phyloP scores from a whole-genome alignment of 805 yeast species.

The Schwanniomyces occidentalis region DNA sequence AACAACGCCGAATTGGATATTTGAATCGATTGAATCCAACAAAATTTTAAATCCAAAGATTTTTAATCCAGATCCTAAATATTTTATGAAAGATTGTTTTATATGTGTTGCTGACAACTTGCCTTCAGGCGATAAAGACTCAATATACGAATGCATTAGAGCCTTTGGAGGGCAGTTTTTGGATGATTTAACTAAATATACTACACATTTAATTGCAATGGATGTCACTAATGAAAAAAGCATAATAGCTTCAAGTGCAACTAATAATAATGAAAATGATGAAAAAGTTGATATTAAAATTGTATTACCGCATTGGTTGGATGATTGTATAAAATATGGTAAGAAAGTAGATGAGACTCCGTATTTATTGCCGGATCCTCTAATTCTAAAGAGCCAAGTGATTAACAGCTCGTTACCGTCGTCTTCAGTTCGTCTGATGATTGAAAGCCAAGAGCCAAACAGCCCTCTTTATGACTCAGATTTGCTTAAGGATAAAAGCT shows the following conservation, averaged over 20 bases:
- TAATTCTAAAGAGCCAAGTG: slow-evolving; percentile 7
- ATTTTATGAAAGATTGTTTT: slow-evolving; percentile 60
- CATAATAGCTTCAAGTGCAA: slow-evolving; percentile 49
- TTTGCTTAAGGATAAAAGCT: slow-evolving; percentile 44
- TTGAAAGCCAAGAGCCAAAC: slow-evolving; percentile 3
- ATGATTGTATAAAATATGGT: slow-evolving; percentile 60
- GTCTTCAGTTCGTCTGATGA: not conserved
- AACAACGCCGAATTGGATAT: slow-evolving; percentile 62
- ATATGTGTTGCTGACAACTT: slow-evolving; percentile 60
- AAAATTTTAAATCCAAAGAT: slow-evolving; percentile 52
- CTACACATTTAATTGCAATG: slow-evolving; percentile 75
- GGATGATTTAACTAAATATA: slow-evolving; percentile 61
- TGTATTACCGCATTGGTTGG: slow-evolving; percentile 81
- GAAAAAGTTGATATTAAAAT: slow-evolving; percentile 48
- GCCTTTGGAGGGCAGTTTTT: slow-evolving; percentile 78
- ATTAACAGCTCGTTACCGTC: not conserved
- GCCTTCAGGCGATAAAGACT: slow-evolving; percentile 60
- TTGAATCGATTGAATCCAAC: slow-evolving; percentile 41
- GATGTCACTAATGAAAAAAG: slow-evolving; percentile 57
- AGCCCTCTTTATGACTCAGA: slow-evolving; percentile 5
- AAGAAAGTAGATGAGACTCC: slow-evolving; percentile 51
- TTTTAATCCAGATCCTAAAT: slow-evolving; percentile 71
- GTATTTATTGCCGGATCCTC: slow-evolving; percentile 46
- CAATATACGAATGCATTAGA: slow-evolving; percentile 64
- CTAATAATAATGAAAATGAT: slow-evolving; percentile 12